A percentile compares a stretch with the other conserved stretches of the same genome.
Conservation (phyloP, 495 filamentous ascomycete genomes). For the Neurospora terricola region DNA sequence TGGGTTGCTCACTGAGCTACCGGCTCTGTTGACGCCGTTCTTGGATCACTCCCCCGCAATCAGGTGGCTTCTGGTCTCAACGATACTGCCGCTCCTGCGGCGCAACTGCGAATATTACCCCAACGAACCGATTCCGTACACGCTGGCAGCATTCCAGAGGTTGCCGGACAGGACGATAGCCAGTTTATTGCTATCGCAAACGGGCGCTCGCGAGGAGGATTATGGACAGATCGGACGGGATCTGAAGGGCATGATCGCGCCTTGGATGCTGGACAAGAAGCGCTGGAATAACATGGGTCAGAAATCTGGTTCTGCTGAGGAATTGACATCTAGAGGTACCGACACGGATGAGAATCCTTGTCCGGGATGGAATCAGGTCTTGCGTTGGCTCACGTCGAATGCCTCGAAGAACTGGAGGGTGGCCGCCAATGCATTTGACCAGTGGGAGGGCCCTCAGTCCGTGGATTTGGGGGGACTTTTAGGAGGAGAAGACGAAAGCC, state of each 20-base stretch:
- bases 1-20: conserved; percentile 62
- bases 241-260: conserved; percentile 62
- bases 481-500: conserved; percentile 51
- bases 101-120: conserved; percentile 82
- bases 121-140: conserved; percentile 40
- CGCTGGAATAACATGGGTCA: conserved; percentile 37
- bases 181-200: conserved; percentile 57
- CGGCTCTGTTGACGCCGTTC: conserved; percentile 65
- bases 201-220: conserved; percentile 31
- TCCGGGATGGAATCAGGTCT: conserved; percentile 66
- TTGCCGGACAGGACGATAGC: conserved; percentile 55
- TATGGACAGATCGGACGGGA: conserved; percentile 53
- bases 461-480: conserved; percentile 72
- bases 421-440: conserved; percentile 51
- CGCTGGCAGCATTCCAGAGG: conserved; percentile 50
- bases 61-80: conserved; percentile 68
- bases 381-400: conserved; percentile 58
- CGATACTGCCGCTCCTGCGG: conserved; percentile 65
- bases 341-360: conserved; percentile 17
- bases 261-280: conserved; percentile 69
- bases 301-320: conserved; percentile 1
- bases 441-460: conserved; percentile 77
- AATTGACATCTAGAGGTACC: not conserved
- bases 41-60: conserved; percentile 55
- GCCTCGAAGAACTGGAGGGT: conserved; percentile 48